Percentiles rank a stretch among this genome's conserved stretches.
phyloP scores from a whole-genome alignment of 306 rosid genomes.

The Alnus rubra region DNA sequence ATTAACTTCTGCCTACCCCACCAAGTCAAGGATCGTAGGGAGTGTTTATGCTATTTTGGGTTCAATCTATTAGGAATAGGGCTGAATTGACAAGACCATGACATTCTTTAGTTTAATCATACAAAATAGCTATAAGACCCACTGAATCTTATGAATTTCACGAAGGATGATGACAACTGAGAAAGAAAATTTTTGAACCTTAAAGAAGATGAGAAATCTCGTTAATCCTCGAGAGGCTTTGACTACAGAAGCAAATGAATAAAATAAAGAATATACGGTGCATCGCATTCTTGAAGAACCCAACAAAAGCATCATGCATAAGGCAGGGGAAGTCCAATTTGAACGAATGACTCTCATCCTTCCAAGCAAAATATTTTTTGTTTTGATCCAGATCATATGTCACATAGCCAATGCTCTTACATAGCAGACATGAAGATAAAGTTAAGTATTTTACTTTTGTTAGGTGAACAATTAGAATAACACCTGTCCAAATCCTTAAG shows the following conservation, averaged over 20 bases:
- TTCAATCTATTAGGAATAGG: neutral
- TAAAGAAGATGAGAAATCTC: neutral
- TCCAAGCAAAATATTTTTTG: neutral
- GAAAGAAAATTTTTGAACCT: neutral
- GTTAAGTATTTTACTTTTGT: neutral
- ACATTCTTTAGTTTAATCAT: neutral
- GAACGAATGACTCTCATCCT: neutral
- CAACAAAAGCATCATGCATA: neutral
- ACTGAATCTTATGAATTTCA: neutral
- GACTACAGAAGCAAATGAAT: neutral
- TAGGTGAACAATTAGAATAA: neutral
- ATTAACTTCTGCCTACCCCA: too few species aligned
- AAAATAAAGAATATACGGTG: neutral
- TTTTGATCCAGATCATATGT: neutral
- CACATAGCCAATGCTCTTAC: neutral
- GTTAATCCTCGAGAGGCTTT: neutral
- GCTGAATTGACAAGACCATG: neutral
- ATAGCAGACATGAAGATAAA: neutral
- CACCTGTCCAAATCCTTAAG: neutral
- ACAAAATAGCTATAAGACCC: neutral
- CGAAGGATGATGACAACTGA: neutral
- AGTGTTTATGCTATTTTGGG: too few species aligned
- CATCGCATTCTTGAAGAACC: neutral
- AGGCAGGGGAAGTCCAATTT: slow-evolving; percentile 1
- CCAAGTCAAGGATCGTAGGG: too few species aligned